These are phyloP conservation scores for Wickerhamomyces rabaulensis DNA, from an alignment of 805 yeast genomes.

Conservation along the genomic window DNA sequence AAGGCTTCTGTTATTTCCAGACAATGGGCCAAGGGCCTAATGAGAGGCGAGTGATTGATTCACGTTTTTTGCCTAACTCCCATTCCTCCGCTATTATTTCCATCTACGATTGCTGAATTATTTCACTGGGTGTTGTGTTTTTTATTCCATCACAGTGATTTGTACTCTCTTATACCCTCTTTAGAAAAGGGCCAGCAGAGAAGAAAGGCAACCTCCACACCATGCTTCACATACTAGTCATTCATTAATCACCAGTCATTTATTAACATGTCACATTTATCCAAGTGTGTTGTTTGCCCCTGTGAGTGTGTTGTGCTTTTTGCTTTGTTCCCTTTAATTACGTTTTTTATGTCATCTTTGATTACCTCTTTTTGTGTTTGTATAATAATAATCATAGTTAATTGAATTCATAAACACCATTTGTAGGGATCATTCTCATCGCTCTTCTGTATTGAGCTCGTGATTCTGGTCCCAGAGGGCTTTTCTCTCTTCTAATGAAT, in stretches of 20 bases:
- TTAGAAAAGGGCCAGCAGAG: not conserved
- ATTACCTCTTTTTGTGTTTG: conserved; percentile 1
- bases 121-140: too few species aligned
- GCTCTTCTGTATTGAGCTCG: not conserved
- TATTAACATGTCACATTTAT: not conserved
- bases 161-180: not conserved
- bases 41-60: conserved; percentile 11
- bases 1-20: conserved; percentile 77
- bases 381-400: conserved; percentile 5
- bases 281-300: not conserved
- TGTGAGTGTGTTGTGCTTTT: not conserved
- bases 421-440: too few species aligned
- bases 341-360: not conserved
- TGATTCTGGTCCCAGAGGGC: conserved; percentile 14
- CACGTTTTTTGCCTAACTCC: not conserved
- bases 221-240: not conserved
- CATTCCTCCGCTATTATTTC: too few species aligned
- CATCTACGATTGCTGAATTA: not conserved
- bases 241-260: not conserved
- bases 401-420: not conserved
- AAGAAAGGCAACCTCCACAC: too few species aligned
- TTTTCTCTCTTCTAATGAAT: conserved; percentile 5
- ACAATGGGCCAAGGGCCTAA: conserved; percentile 68
- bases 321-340: not conserved
- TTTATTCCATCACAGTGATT: too few species aligned